Percentiles rank a stretch among this genome's conserved stretches.
Conservation (phyloP, 1,284 basidiomycete genomes). For the Earliella scabrosa region DNA sequence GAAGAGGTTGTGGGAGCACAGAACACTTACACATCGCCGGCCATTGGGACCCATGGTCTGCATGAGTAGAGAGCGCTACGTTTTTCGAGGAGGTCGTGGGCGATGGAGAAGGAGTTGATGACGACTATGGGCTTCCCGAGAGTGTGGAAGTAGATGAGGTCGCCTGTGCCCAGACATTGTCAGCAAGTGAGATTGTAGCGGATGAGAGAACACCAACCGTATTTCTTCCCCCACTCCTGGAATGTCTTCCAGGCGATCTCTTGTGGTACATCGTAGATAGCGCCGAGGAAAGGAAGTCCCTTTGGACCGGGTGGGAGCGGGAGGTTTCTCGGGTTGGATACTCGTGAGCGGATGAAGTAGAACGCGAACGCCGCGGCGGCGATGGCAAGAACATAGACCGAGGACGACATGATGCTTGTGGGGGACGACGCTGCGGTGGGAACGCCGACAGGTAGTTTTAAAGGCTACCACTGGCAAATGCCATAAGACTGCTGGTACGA, state of each 20-base stretch:
- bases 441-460: too few relatives aligned
- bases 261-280: not conserved
- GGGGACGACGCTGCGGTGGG: not conserved
- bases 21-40: not conserved
- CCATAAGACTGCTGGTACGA: too few relatives aligned
- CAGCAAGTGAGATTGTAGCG: not conserved
- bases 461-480: too few relatives aligned
- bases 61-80: not conserved
- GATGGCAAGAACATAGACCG: not conserved
- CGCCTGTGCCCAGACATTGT: not conserved
- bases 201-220: not conserved
- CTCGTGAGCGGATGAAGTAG: not conserved
- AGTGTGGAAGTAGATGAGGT: not conserved
- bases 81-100: slow-evolving; percentile 1
- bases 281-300: not conserved
- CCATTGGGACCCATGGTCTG: not conserved
- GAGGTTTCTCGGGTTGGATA: not conserved
- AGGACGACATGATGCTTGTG: not conserved
- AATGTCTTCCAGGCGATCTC: not conserved
- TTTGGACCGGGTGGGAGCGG: not conserved
- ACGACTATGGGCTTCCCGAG: not conserved
- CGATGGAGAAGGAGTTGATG: not conserved
- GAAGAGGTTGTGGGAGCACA: not conserved
- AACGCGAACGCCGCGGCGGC: not conserved
- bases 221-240: not conserved